Evolutionary conservation across 2,329 filamentous ascomycete species (phyloP).

Genomic region (Ascocoryne sarcoides): DNA sequence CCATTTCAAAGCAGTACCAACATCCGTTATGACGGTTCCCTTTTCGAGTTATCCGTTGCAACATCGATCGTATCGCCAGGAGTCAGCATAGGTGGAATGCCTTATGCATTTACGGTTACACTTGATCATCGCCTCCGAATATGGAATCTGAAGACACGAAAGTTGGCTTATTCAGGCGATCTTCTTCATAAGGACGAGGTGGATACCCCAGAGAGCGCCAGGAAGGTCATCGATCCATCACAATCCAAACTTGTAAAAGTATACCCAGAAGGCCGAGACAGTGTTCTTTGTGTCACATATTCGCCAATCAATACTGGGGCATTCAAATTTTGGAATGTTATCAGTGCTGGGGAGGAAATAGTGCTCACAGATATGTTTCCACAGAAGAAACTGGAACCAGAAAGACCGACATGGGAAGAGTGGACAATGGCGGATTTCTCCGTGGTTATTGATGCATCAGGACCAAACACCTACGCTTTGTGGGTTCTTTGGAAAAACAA

Average conservation of each 20-base stretch:
- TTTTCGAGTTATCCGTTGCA: constrained; percentile 59
- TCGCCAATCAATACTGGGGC: constrained; percentile 80
- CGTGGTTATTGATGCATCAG: constrained; percentile 43
- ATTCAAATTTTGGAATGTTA: constrained; percentile 88
- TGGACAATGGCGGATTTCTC: constrained; percentile 76
- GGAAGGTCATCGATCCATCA: constrained; percentile 70
- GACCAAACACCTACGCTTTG: constrained; percentile 48
- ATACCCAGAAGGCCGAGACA: constrained; percentile 47
- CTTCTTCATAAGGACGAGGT: constrained; percentile 61
- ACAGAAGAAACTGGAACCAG: constrained; percentile 55
- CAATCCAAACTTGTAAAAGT: constrained; percentile 71
- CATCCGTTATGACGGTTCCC: constrained; percentile 52
- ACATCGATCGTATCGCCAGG: constrained; percentile 50
- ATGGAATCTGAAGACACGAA: constrained; percentile 81
- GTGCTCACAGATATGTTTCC: constrained; percentile 66
- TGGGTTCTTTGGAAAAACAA: constrained; percentile 86
- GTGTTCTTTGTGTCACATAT: constrained; percentile 63
- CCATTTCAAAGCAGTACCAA: constrained; percentile 57
- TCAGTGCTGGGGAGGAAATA: constrained; percentile 51
- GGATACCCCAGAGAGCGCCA: constrained; percentile 59
- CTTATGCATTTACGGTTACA: constrained; percentile 69
- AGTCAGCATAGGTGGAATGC: constrained; percentile 37
- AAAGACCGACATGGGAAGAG: constrained; percentile 61
- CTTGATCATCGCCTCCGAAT: constrained; percentile 82
- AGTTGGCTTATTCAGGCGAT: constrained; percentile 68